Percentiles rank a stretch among this genome's conserved stretches.
Conservation (phyloP, 306 rosid genomes). For the Mimosa bimucronata region DNA sequence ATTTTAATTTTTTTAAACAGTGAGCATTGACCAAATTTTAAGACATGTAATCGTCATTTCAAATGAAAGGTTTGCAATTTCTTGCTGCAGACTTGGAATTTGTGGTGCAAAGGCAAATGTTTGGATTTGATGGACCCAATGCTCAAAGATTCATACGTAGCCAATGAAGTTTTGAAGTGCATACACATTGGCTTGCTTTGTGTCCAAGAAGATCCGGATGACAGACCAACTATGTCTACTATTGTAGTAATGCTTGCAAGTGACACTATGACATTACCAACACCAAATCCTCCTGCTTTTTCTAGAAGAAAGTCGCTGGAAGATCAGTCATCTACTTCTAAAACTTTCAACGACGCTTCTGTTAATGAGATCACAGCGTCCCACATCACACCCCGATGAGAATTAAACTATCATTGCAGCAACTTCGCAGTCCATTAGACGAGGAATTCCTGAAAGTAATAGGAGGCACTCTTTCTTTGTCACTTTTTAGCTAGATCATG, state of each 20-base stretch:
- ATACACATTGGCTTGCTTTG: neutral
- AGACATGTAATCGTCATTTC: neutral
- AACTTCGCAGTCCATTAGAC: neutral
- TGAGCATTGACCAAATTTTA: neutral
- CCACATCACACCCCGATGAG: neutral
- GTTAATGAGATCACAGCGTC: neutral
- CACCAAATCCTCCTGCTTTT: neutral
- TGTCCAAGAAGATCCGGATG: neutral
- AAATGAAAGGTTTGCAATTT: neutral
- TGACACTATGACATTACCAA: neutral
- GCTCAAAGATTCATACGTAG: neutral
- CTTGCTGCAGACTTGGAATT: neutral
- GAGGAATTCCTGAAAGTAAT: neutral
- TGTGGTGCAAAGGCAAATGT: neutral
- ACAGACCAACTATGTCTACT: neutral
- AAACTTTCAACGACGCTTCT: neutral
- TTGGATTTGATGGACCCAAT: neutral
- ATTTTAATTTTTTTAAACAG: neutral
- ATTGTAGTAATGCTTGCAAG: neutral
- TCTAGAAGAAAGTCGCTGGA: neutral
- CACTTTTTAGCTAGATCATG: neutral
- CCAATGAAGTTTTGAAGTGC: neutral
- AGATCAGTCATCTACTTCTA: neutral
- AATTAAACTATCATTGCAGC: neutral
- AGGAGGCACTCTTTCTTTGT: neutral